Conservation (phyloP, 441 rosid genomes). For the Syzygium syzygioides region DNA sequence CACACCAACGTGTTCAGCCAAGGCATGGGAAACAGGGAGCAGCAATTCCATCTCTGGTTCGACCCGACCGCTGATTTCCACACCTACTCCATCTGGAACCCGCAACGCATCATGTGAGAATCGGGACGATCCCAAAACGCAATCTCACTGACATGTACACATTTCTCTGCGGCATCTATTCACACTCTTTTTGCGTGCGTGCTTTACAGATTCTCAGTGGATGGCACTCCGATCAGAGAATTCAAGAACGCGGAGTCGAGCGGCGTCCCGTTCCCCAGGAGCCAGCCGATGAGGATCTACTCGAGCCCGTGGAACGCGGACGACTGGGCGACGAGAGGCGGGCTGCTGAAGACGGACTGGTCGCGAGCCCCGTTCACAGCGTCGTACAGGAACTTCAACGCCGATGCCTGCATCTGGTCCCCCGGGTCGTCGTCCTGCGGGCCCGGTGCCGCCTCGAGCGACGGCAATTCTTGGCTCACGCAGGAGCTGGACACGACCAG, state of each 20-base stretch:
- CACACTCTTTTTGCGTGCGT: not conserved
- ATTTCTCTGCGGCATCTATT: not conserved
- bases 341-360: constrained; percentile 34
- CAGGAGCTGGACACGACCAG: constrained; percentile 6
- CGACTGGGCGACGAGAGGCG: constrained; percentile 55
- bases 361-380: constrained; percentile 23
- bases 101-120: constrained; percentile 13
- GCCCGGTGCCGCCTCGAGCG: not conserved
- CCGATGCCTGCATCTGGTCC: constrained; percentile 17
- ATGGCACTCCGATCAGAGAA: constrained; percentile 17
- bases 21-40: constrained; percentile 13
- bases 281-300: constrained; percentile 22
- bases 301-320: constrained; percentile 37
- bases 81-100: constrained; percentile 21
- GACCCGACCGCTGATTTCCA: constrained; percentile 21
- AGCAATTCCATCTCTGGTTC: constrained; percentile 17
- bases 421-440: constrained; percentile 2
- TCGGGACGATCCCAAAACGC: not conserved
- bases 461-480: constrained; percentile 3
- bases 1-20: constrained; percentile 16
- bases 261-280: constrained; percentile 21
- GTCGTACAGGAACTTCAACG: constrained; percentile 18
- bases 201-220: constrained; percentile 12
- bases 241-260: constrained; percentile 23
- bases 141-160: fast-evolving